phyloP scores from a whole-genome alignment of 192 early-diverging fungal genomes.

The Phycomyces blakesleeanus region DNA sequence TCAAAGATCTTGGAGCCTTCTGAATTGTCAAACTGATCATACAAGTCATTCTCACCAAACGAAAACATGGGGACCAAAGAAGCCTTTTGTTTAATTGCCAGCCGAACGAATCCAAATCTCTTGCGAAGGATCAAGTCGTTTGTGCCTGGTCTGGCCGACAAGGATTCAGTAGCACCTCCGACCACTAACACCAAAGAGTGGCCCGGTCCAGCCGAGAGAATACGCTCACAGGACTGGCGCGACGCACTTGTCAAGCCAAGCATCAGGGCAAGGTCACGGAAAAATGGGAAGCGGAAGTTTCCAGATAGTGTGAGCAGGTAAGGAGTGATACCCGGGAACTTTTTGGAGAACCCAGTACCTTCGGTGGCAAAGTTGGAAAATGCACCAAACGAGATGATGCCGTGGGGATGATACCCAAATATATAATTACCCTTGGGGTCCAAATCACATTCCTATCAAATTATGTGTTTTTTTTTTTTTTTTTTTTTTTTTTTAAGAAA shows the following conservation, averaged over 20 bases:
- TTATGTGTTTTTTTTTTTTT: too few relatives aligned
- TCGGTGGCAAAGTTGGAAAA: conserved; percentile 80
- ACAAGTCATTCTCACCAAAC: conserved; percentile 94
- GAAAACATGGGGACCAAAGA: conserved; percentile 83
- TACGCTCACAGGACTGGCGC: conserved; percentile 71
- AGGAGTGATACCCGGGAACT: conserved; percentile 77
- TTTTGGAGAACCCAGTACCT: conserved; percentile 62
- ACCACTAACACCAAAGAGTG: conserved; percentile 77
- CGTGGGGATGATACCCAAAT: conserved; percentile 82
- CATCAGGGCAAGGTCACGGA: conserved; percentile 77
- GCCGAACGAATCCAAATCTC: conserved; percentile 84
- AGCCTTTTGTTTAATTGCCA: conserved; percentile 77
- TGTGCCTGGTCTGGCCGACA: conserved; percentile 57
- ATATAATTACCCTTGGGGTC: conserved; percentile 29
- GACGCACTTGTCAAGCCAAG: conserved; percentile 79
- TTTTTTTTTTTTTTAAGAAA: too few relatives aligned
- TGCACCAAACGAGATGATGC: conserved; percentile 80
- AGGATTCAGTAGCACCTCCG: conserved; percentile 85
- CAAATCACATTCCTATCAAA: conserved; percentile 25
- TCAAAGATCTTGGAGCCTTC: conserved; percentile 55
- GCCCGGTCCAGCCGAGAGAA: conserved; percentile 64
- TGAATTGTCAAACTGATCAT: conserved; percentile 66
- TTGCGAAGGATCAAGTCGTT: conserved; percentile 71
- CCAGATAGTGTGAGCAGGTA: conserved; percentile 75
- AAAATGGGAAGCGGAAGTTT: conserved; percentile 87